phyloP scores from a whole-genome alignment of 2,329 filamentous ascomycete species.

The Podosphaera aphanis region DNA sequence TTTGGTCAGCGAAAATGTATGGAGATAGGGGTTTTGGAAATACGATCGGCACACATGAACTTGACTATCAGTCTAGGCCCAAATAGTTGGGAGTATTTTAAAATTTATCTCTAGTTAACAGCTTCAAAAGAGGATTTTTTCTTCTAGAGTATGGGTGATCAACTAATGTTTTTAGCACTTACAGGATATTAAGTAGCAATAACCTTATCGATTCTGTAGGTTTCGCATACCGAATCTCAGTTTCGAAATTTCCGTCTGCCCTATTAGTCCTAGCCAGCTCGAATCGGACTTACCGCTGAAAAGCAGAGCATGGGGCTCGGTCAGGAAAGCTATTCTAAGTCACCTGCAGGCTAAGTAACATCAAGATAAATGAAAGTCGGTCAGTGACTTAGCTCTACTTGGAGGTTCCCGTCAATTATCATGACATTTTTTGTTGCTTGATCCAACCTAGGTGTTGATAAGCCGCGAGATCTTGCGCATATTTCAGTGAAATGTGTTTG shows the following conservation, averaged over 20 bases:
- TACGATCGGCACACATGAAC: not conserved
- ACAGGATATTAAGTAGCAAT: not conserved
- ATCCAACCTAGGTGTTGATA: not conserved
- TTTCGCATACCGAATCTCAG: not conserved
- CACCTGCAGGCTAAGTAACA: conserved; percentile 1
- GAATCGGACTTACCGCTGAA: conserved; percentile 1
- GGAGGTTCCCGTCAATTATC: conserved; percentile 3
- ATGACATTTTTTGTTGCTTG: conserved; percentile 1
- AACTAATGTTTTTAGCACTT: not conserved
- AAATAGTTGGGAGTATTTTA: not conserved
- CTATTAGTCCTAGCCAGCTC: conserved; percentile 1
- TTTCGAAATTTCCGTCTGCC: not conserved
- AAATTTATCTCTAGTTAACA: not conserved
- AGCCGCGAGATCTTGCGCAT: conserved; percentile 1
- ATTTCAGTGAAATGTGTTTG: conserved; percentile 1
- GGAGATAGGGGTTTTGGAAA: not conserved
- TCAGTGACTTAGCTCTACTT: conserved; percentile 13
- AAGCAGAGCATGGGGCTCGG: not conserved
- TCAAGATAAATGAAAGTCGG: not conserved
- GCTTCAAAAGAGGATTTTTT: not conserved
- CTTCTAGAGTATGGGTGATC: not conserved
- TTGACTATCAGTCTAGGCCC: not conserved
- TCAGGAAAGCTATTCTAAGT: not conserved
- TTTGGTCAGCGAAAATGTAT: no score
- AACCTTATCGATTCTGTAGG: not conserved